These are phyloP conservation scores for Cicer pinnatifidum DNA, from an alignment of 306 rosid species.

Conservation along the genomic window DNA sequence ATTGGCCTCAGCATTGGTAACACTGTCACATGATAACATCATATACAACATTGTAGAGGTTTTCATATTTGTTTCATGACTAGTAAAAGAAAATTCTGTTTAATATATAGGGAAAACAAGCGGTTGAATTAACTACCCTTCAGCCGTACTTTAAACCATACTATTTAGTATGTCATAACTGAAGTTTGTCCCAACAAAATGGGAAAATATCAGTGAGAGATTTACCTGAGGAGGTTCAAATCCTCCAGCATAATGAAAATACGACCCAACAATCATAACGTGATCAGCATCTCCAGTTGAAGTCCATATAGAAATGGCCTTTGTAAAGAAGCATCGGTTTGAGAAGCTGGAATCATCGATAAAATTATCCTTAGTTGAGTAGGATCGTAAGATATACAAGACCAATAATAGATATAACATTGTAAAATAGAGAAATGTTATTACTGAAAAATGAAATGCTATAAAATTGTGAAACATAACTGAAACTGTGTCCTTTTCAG, in stretches of 20 bases:
- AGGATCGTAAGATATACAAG: conserved; percentile 26
- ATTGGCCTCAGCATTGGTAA: conserved; percentile 18
- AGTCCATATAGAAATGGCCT: conserved; percentile 84
- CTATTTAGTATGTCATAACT: not conserved
- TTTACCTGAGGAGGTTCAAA: conserved; percentile 84
- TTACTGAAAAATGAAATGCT: not conserved
- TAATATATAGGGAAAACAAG: not conserved
- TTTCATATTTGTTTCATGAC: not conserved
- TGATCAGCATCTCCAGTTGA: conserved; percentile 85
- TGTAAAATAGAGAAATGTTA: not conserved
- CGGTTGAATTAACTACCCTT: not conserved
- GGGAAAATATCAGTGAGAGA: conserved; percentile 1
- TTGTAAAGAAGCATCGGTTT: conserved; percentile 78
- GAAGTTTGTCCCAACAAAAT: conserved; percentile 25
- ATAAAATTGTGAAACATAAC: too few relatives aligned
- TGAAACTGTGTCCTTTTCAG: not conserved
- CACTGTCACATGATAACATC: conserved; percentile 11
- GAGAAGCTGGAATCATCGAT: conserved; percentile 64
- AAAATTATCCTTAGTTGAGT: conserved; percentile 28
- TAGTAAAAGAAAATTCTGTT: not conserved
- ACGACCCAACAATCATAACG: conserved; percentile 74
- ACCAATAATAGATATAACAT: conserved; percentile 18
- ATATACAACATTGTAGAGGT: not conserved
- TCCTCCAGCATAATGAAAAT: conserved; percentile 81
- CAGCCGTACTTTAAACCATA: not conserved